phyloP scores from a whole-genome alignment of 345 rosid species.

The Angophora floribunda region DNA sequence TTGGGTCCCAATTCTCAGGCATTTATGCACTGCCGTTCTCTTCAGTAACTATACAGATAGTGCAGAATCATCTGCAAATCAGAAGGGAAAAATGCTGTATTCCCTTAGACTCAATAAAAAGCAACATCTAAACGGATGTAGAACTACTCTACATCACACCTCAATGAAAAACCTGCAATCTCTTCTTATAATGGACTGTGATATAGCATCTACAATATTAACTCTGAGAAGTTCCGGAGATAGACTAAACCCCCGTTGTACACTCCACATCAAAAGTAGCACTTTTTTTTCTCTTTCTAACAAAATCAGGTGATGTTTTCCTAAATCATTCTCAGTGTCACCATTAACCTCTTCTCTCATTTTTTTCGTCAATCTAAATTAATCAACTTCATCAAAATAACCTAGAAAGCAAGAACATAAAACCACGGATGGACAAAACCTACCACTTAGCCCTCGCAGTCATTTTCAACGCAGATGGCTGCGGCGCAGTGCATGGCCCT shows the following conservation, averaged over 20 bases:
- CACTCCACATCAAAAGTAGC: background rate
- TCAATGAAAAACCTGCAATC: background rate
- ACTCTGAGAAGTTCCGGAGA: background rate
- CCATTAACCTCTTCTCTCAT: background rate
- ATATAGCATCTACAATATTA: background rate
- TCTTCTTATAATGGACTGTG: background rate
- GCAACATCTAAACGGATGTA: background rate
- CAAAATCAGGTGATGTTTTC: background rate
- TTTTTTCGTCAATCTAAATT: background rate
- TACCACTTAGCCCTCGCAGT: slow-evolving; percentile 96
- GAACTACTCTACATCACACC: background rate
- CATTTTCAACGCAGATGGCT: slow-evolving; percentile 87
- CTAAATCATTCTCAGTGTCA: background rate
- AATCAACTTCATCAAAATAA: background rate
- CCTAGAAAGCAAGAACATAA: background rate
- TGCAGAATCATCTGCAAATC: background rate
- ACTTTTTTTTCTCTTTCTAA: background rate
- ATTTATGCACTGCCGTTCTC: background rate
- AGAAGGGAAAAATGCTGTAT: background rate
- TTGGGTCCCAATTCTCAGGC: background rate
- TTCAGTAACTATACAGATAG: background rate
- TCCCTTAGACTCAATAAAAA: background rate
- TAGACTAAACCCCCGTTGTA: background rate
- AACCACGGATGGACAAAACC: background rate
- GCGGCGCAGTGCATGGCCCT: slow-evolving; percentile 79